Percentiles rank a stretch among this genome's conserved stretches.
These are phyloP conservation scores for Aspergillus ochraceoroseus DNA, from an alignment of 2,329 filamentous ascomycete species.

Conservation along the genomic window DNA sequence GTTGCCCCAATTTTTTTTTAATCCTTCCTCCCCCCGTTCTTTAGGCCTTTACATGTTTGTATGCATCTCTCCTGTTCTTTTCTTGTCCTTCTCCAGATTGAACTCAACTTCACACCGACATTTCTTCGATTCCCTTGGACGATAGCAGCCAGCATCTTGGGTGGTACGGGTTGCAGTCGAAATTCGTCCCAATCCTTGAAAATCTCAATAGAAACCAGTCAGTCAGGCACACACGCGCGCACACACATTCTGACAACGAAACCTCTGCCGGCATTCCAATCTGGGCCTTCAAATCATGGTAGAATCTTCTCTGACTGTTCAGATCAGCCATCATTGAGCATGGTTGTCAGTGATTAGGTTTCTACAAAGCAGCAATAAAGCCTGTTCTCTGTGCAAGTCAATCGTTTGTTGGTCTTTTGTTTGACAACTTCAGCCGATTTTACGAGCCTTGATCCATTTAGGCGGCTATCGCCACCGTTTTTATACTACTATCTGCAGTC, in stretches of 20 bases:
- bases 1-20: conserved; percentile 3
- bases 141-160: neutral
- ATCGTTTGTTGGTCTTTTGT: neutral
- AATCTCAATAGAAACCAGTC: too few species aligned
- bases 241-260: neutral
- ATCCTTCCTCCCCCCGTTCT: neutral
- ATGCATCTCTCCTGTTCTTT: neutral
- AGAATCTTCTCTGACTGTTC: neutral
- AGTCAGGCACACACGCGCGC: too few species aligned
- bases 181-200: neutral
- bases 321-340: neutral
- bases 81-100: neutral
- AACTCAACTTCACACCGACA: conserved; percentile 1
- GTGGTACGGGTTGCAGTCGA: neutral
- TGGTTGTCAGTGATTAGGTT: conserved; percentile 1
- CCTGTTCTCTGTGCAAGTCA: conserved; percentile 1
- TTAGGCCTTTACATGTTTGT: neutral
- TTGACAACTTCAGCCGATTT: neutral
- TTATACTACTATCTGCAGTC: neutral
- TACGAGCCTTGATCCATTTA: too few species aligned
- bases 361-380: neutral
- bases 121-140: neutral
- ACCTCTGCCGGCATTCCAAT: neutral
- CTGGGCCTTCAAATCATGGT: neutral
- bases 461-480: too few species aligned